Evolutionary conservation across 2,329 filamentous ascomycete genomes (phyloP).

Genomic region (Microdochium paspali): DNA sequence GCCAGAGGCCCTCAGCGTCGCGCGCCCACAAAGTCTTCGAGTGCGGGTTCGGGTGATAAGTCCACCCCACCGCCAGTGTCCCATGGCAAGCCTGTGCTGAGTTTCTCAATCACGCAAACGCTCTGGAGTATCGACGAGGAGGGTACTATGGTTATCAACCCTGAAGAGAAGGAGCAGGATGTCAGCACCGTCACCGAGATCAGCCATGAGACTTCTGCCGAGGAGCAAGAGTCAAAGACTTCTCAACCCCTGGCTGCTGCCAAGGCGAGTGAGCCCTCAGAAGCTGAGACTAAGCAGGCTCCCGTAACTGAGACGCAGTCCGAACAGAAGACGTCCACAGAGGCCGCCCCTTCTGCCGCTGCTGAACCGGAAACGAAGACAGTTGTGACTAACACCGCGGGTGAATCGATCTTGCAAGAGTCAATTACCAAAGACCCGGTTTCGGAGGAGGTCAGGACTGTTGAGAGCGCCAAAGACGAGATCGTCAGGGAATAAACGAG

Average conservation of each 20-base stretch:
- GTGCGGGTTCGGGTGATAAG: conserved; percentile 21
- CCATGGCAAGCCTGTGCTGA: conserved; percentile 27
- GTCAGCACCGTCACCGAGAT: not conserved
- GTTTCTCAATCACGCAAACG: conserved; percentile 36
- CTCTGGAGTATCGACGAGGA: conserved; percentile 45
- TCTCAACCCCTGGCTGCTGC: not conserved
- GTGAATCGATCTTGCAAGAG: conserved; percentile 20
- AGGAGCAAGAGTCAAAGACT: not conserved
- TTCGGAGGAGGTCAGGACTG: conserved; percentile 16
- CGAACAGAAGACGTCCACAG: conserved; percentile 2
- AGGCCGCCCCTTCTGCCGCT: conserved; percentile 4
- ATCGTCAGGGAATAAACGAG: conserved; percentile 7
- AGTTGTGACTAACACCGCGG: conserved; percentile 18
- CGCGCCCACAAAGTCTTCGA: conserved; percentile 40
- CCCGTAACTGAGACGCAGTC: not conserved
- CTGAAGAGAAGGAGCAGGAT: not conserved
- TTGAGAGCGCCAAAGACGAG: conserved; percentile 15
- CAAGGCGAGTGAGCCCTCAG: not conserved
- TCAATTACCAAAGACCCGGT: conserved; percentile 16
- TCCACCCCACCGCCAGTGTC: conserved; percentile 17
- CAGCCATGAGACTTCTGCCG: not conserved
- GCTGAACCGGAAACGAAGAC: conserved; percentile 16
- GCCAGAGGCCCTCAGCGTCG: conserved; percentile 80
- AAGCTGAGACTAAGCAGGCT: conserved; percentile 3
- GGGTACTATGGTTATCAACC: conserved; percentile 23